A percentile compares a stretch with the other conserved stretches of the same genome.
Conservation (phyloP, 495 filamentous ascomycete genomes). For the Terfezia boudieri region DNA sequence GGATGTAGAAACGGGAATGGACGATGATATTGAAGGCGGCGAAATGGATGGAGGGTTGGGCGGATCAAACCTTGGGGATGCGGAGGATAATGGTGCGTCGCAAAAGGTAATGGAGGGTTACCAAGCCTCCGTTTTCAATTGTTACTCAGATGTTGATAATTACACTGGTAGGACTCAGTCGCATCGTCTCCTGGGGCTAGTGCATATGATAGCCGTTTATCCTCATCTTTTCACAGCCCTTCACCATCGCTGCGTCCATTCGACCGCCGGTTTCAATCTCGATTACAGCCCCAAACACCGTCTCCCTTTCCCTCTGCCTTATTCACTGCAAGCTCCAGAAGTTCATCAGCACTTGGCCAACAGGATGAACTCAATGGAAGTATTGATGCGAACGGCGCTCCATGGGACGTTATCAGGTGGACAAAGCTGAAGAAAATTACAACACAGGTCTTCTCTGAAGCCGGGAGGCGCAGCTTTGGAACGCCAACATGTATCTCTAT, state of each 20-base stretch:
- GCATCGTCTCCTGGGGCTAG: slow-evolving; percentile 56
- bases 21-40: slow-evolving; percentile 2
- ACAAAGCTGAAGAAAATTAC: slow-evolving; percentile 80
- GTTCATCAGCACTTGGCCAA: slow-evolving; percentile 41
- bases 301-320: slow-evolving; percentile 50
- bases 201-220: slow-evolving; percentile 25
- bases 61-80: neutral
- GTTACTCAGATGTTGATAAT: slow-evolving; percentile 10
- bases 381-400: slow-evolving; percentile 18
- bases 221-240: slow-evolving; percentile 23
- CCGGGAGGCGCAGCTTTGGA: slow-evolving; percentile 79
- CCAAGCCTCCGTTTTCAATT: neutral
- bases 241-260: slow-evolving; percentile 79
- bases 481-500: slow-evolving; percentile 76
- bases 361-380: slow-evolving; percentile 8
- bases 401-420: slow-evolving; percentile 95
- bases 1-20: slow-evolving; percentile 2
- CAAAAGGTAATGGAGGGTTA: slow-evolving; percentile 16
- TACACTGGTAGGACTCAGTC: slow-evolving; percentile 44
- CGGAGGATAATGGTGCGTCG: neutral
- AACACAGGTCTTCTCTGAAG: slow-evolving; percentile 79
- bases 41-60: slow-evolving; percentile 4
- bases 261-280: slow-evolving; percentile 79
- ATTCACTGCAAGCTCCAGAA: slow-evolving; percentile 49
- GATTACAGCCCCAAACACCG: slow-evolving; percentile 25